Conservation (phyloP, 2,329 filamentous ascomycete species). For the Diaporthe vexans region DNA sequence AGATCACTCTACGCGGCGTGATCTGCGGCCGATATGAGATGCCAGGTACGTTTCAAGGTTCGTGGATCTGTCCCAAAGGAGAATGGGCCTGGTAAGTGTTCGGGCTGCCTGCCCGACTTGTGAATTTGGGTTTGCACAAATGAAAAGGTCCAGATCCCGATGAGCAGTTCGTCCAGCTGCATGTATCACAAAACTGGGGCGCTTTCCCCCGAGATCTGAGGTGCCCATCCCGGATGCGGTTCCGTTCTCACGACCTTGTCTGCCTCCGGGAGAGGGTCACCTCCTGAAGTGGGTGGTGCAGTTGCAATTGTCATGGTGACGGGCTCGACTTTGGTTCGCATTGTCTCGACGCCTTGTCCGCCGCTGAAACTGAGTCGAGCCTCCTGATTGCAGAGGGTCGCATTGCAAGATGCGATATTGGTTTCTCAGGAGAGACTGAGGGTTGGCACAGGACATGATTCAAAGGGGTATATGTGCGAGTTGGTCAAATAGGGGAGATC, state of each 20-base stretch:
- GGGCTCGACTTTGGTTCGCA: slow-evolving; percentile 26
- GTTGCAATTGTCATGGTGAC: neutral
- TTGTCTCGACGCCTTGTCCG: slow-evolving; percentile 27
- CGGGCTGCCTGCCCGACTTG: slow-evolving; percentile 18
- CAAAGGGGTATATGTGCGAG: slow-evolving; percentile 21
- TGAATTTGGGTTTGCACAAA: neutral
- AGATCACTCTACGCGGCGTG: slow-evolving; percentile 4
- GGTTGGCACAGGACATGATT: slow-evolving; percentile 7
- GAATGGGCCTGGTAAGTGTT: neutral
- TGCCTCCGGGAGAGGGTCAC: slow-evolving; percentile 1
- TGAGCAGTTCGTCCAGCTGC: slow-evolving; percentile 17
- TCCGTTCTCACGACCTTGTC: slow-evolving; percentile 12
- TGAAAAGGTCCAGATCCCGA: slow-evolving; percentile 1
- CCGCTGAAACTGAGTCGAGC: slow-evolving; percentile 22
- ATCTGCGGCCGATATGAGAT: slow-evolving; percentile 23
- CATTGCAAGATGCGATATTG: neutral
- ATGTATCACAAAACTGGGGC: slow-evolving; percentile 27
- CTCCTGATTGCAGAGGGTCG: slow-evolving; percentile 4
- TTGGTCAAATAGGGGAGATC: neutral
- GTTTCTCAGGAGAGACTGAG: neutral
- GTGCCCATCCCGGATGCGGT: slow-evolving; percentile 6
- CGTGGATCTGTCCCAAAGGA: slow-evolving; percentile 20
- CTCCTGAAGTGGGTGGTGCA: neutral
- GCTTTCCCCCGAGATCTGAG: slow-evolving; percentile 23
- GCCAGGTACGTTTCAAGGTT: slow-evolving; percentile 21